Evolutionary conservation across 2,329 filamentous ascomycete species (phyloP), one percentile per base, ranked within the genome.

Genomic region (Parasarocladium wereldwijsianum): DNA sequence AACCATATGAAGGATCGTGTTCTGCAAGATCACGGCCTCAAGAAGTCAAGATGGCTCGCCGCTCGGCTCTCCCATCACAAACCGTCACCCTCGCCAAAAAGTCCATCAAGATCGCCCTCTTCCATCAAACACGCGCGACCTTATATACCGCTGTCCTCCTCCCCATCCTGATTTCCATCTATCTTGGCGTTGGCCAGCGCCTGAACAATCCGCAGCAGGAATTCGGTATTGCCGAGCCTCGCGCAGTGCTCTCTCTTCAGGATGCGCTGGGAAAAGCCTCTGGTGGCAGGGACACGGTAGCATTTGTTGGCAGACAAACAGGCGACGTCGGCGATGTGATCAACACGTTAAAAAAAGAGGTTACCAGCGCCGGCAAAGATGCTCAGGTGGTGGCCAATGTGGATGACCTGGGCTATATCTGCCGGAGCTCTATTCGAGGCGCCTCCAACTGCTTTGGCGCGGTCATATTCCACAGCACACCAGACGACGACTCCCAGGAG

Each of bases 231-330:
- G 77, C 73, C 21, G 51, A 62, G 1, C 51, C 70, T 1, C 57
- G 52, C 4, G 60, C 71, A 1, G 54, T 92, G 36, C 65, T 70
- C 31, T 65, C 70, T n/a, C 61, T 90, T 17, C 45, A 58, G 20
- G 59, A 77, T 38, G 80, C 72, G 2, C 60, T 92, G 15, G 45
- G 49, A 18, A 55, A 58, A 24, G 67, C 75, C 2, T 54, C 57
- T 13, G 62, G 64, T 5, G 50, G 52, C 12, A 64, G 78, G 40
- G 52, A 78, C 37, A 80, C 66, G 12, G 62, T 90, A 9, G 73
- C 73, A 14, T 80, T 92, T 36, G 73, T 87, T 30, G 78, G 77
- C n/a, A 55, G 69, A 31, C 75, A 86, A 45, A 82, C 71, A 49
- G 80, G 79, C 11, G 66, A 76, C 33, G 82, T 87, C 32, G 70